Evolutionary conservation across 768 basidiomycete genomes (phyloP).

Genomic region (Xerocomus brunneocitrinus): DNA sequence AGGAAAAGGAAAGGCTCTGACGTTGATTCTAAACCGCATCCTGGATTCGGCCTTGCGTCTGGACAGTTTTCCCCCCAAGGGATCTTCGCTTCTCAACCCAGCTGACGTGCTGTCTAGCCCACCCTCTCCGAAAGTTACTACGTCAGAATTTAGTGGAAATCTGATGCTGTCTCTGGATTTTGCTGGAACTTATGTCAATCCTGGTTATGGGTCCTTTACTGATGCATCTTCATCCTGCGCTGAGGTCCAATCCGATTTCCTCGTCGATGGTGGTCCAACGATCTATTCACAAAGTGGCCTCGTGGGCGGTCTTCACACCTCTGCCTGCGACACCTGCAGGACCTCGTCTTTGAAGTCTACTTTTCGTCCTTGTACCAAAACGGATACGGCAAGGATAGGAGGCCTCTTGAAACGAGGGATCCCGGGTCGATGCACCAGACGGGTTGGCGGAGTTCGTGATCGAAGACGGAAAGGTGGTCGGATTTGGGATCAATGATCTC

Average conservation of each 20-base stretch:
- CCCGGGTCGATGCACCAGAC: not conserved
- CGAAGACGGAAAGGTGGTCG: slow-evolving; percentile 25
- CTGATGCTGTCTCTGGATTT: slow-evolving; percentile 20
- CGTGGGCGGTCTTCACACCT: slow-evolving; percentile 37
- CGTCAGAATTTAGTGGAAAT: not conserved
- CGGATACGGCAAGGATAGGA: slow-evolving; percentile 36
- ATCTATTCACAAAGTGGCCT: slow-evolving; percentile 32
- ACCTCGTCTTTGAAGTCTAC: slow-evolving; percentile 28
- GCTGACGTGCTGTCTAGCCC: slow-evolving; percentile 1
- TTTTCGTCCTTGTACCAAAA: slow-evolving; percentile 10
- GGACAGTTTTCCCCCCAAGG: not conserved
- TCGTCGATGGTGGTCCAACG: slow-evolving; percentile 15
- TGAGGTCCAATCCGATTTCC: slow-evolving; percentile 27
- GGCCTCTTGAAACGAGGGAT: slow-evolving; percentile 27
- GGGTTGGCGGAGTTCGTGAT: slow-evolving; percentile 22
- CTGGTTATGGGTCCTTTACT: slow-evolving; percentile 36
- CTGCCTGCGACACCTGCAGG: slow-evolving; percentile 23
- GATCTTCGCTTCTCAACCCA: not conserved
- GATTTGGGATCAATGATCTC: slow-evolving; percentile 25
- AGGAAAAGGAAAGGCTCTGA: slow-evolving; percentile 11
- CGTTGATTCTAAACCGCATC: slow-evolving; percentile 13
- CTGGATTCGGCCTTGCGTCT: slow-evolving; percentile 22
- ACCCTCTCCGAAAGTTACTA: not conserved
- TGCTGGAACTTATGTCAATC: slow-evolving; percentile 34
- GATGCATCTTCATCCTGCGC: slow-evolving; percentile 22